Evolutionary conservation across 106 monocot genomes (phyloP).

Genomic region (Posidonia australis): DNA sequence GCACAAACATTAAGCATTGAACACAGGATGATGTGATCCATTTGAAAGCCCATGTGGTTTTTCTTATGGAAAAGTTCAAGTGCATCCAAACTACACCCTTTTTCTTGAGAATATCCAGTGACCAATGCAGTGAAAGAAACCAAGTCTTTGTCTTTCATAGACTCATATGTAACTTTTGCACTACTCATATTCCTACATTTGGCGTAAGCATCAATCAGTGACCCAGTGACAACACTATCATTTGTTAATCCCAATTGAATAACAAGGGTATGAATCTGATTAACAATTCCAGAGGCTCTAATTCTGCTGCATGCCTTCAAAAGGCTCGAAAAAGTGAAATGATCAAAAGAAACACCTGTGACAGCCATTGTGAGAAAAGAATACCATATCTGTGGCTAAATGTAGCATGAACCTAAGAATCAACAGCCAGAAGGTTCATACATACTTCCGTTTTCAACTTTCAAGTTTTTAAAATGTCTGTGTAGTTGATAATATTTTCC

Average conservation of each 20-base stretch:
- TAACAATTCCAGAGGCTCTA: constrained; percentile 16
- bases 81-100: constrained; percentile 26
- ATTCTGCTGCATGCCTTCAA: constrained; percentile 35
- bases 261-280: constrained; percentile 42
- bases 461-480: too few species aligned
- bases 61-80: constrained; percentile 38
- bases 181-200: constrained; percentile 43
- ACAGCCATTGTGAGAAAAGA: not conserved
- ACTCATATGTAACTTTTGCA: constrained; percentile 48
- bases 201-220: constrained; percentile 80
- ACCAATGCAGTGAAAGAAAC: constrained; percentile 69
- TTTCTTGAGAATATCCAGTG: constrained; percentile 44
- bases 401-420: too few species aligned
- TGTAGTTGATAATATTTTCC: too few species aligned
- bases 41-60: constrained; percentile 22
- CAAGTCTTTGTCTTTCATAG: constrained; percentile 40
- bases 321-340: constrained; percentile 54
- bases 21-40: constrained; percentile 55
- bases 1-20: constrained; percentile 61
- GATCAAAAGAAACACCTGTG: constrained; percentile 53
- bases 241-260: constrained; percentile 33
- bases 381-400: too few species aligned
- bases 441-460: too few species aligned
- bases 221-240: constrained; percentile 37
- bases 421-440: too few species aligned